Conservation (phyloP, 306 rosid genomes). For the Dryas alaskensis region DNA sequence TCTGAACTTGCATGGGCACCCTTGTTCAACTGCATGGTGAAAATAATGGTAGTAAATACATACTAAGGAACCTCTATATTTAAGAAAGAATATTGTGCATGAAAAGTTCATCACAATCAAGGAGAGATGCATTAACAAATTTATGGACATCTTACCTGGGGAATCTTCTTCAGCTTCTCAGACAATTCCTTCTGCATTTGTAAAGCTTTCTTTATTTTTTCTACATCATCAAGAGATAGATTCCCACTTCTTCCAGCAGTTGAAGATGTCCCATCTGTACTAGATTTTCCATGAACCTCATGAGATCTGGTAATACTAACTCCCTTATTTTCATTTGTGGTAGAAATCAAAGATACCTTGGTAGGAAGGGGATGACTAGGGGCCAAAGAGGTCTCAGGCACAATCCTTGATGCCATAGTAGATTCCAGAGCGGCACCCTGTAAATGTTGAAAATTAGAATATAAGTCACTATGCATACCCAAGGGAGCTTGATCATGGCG, state of each 20-base stretch:
- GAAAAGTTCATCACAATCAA: not conserved
- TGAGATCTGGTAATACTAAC: conserved; percentile 99
- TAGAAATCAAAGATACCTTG: conserved; percentile 98
- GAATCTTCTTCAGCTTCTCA: conserved; percentile 72
- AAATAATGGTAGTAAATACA: conserved; percentile 31
- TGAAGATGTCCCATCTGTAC: conserved; percentile 99
- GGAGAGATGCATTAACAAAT: not conserved
- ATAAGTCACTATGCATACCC: conserved; percentile 30
- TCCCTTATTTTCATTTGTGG: conserved; percentile 99
- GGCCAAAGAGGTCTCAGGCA: conserved; percentile 55
- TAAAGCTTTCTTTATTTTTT: conserved; percentile 81
- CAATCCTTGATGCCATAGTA: conserved; percentile 48
- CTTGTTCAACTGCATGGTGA: conserved; percentile 59
- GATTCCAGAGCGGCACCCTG: conserved; percentile 64
- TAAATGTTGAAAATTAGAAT: conserved; percentile 19
- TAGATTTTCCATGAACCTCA: conserved; percentile 99
- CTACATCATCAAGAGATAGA: conserved; percentile 75
- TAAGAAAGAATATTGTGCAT: not conserved
- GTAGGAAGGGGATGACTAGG: conserved; percentile 58
- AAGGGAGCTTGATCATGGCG: not conserved
- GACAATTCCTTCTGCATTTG: conserved; percentile 74
- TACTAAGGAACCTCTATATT: conserved; percentile 18
- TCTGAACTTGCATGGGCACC: conserved; percentile 44
- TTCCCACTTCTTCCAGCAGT: conserved; percentile 87
- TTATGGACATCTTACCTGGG: conserved; percentile 46